Evolutionary conservation across 148 eudicot species (phyloP), one percentile per base, ranked within the genome.

Genomic region (Bassia scoparia): DNA sequence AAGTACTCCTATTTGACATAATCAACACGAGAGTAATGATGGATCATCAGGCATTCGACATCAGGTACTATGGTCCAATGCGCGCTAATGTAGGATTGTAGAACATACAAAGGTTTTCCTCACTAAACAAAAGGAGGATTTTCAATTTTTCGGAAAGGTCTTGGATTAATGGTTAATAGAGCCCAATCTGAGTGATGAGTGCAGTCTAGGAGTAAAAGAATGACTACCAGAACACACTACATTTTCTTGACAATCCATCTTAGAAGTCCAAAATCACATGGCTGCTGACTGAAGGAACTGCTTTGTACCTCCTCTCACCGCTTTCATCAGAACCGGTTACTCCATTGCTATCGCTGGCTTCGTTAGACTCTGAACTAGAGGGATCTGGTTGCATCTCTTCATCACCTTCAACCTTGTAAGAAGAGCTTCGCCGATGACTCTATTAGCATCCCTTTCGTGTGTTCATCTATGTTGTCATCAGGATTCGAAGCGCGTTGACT

Each of bases 391-490:
- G 48, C 23, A 77, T 70, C 33, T 13, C 71, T 43, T 43, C 58
- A n/a, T 63, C 70, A 27, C 52, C 71, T 20, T 16, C 21, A 27
- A 44, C 56, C 5, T 33, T 30, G 2, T 64, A 20, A 46, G 73
- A 68, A 44, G 48, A 27, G 75, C 55, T n/a, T 43, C 63, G 43
- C 53, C 26, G 65, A 48, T 62, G 79, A 61, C 24, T 31, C 74
- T 50, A 62, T 41, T 31, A 76, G 64, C 68, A 70, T 18, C 21
- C 55, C 26, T 64, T 77, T 70, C 5, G 27, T n/a, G 27, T 21
- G 18, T 3, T 27, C 52, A 53, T 44, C 34, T 54, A n/a, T 21
- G 26, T 4, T 38, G 38, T 6, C 41, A 38, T 38, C 52, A 38
- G n/a, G n/a, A n/a, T 64, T 29, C 18, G 64, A 63, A 18, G 13